Conservation (phyloP, 495 filamentous ascomycete genomes). For the Penicillium coprophilum region DNA sequence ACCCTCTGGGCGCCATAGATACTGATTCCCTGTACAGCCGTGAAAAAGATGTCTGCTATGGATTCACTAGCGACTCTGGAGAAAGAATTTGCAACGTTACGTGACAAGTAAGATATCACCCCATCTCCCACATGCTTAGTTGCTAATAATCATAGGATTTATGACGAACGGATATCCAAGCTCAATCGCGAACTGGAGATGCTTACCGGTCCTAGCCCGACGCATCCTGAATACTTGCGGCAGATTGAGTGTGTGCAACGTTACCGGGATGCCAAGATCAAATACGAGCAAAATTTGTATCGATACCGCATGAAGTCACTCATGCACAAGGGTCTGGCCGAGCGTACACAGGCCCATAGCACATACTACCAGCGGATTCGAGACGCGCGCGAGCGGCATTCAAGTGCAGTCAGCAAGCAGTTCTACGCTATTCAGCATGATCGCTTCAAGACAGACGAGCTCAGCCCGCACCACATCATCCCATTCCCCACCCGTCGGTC, state of each 20-base stretch:
- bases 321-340: constrained; percentile 70
- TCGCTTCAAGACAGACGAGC: constrained; percentile 75
- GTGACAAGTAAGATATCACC: constrained; percentile 70
- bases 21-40: constrained; percentile 58
- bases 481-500: constrained; percentile 68
- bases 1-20: constrained; percentile 4
- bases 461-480: constrained; percentile 75
- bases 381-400: constrained; percentile 74
- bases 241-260: constrained; percentile 82
- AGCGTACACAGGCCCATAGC: constrained; percentile 76
- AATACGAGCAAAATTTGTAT: constrained; percentile 67
- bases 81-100: constrained; percentile 76
- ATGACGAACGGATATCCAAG: constrained; percentile 79
- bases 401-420: constrained; percentile 76
- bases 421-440: constrained; percentile 92
- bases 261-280: constrained; percentile 74
- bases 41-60: constrained; percentile 76
- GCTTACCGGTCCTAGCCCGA: constrained; percentile 69
- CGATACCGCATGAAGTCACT: constrained; percentile 71
- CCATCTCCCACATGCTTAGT: background rate
- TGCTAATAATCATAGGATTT: constrained; percentile 58
- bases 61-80: constrained; percentile 77
- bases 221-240: constrained; percentile 84
- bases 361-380: constrained; percentile 84
- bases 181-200: constrained; percentile 81